Percentiles rank a stretch among this genome's conserved stretches.
Conservation (phyloP, 495 filamentous ascomycete species). For the Xylaria bambusicola region DNA sequence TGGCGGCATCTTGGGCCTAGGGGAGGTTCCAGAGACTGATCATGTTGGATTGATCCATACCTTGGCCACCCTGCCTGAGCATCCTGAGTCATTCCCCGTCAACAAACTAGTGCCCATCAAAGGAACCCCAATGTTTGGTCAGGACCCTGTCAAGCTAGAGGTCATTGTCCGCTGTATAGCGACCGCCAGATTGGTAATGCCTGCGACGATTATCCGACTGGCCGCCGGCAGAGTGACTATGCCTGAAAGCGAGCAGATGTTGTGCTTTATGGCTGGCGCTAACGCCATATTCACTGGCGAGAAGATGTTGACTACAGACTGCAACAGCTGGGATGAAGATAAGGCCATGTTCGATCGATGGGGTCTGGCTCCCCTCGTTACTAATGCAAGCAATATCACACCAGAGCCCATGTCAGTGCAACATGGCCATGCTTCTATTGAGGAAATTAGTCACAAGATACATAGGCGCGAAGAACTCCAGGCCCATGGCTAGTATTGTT, state of each 20-base stretch:
- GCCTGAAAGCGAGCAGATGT: constrained; percentile 77
- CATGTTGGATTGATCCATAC: constrained; percentile 79
- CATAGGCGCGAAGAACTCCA: background rate
- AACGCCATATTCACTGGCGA: constrained; percentile 90
- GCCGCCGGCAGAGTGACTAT: constrained; percentile 78
- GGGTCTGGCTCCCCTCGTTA: constrained; percentile 60
- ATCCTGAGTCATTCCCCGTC: constrained; percentile 83
- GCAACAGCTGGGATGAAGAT: constrained; percentile 87
- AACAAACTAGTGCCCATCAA: constrained; percentile 85
- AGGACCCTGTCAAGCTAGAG: constrained; percentile 68
- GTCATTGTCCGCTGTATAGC: constrained; percentile 73
- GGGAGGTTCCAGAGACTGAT: constrained; percentile 67
- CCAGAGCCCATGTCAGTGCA: constrained; percentile 4
- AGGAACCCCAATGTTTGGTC: constrained; percentile 77
- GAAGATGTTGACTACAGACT: constrained; percentile 88
- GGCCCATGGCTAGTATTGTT: constrained; percentile 3
- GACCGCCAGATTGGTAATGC: constrained; percentile 76
- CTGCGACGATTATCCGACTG: constrained; percentile 76
- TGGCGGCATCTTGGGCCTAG: constrained; percentile 78
- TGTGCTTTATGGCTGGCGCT: constrained; percentile 83
- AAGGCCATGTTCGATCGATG: constrained; percentile 74
- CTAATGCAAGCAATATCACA: constrained; percentile 53
- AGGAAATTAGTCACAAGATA: background rate
- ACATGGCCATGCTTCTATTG: background rate
- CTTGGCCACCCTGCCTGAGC: constrained; percentile 69